Conservation (phyloP, 371 early-diverging fungal species). For the Rozella allomycis region DNA sequence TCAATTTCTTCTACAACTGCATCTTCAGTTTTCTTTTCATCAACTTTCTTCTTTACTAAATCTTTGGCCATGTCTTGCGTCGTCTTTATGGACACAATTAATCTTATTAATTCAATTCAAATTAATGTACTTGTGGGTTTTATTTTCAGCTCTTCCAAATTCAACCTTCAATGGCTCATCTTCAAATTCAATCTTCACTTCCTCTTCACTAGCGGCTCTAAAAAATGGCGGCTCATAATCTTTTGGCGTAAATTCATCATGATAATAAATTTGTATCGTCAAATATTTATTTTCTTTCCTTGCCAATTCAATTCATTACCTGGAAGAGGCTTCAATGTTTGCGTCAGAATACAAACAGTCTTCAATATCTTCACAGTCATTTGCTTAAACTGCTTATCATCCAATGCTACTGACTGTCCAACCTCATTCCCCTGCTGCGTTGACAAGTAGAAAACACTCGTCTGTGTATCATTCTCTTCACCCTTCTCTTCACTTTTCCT, state of each 20-base stretch:
- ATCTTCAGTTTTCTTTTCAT: no score
- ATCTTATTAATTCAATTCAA: no score
- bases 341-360: slow-evolving; percentile 17
- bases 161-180: slow-evolving; percentile 8
- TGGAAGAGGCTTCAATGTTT: slow-evolving; percentile 10
- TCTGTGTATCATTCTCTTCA: no score
- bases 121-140: no score
- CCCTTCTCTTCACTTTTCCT: no score
- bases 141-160: slow-evolving; percentile 13
- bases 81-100: no score
- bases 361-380: slow-evolving; percentile 15
- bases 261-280: slow-evolving; percentile 18
- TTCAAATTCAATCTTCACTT: slow-evolving; percentile 8
- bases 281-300: slow-evolving; percentile 14
- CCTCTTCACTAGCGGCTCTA: slow-evolving; percentile 7
- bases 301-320: slow-evolving; percentile 3
- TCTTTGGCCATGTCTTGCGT: no score
- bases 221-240: slow-evolving; percentile 27
- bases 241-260: slow-evolving; percentile 19
- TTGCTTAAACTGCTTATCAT: slow-evolving; percentile 11
- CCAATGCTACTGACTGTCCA: slow-evolving; percentile 4
- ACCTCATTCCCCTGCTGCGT: slow-evolving; percentile 9
- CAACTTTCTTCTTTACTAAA: no score
- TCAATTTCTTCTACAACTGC: no score
- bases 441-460: slow-evolving; percentile 8